Evolutionary conservation across 352 stramenopile genomes (phyloP), one percentile per base, ranked within the genome.

Genomic region (Pythium biforme): DNA sequence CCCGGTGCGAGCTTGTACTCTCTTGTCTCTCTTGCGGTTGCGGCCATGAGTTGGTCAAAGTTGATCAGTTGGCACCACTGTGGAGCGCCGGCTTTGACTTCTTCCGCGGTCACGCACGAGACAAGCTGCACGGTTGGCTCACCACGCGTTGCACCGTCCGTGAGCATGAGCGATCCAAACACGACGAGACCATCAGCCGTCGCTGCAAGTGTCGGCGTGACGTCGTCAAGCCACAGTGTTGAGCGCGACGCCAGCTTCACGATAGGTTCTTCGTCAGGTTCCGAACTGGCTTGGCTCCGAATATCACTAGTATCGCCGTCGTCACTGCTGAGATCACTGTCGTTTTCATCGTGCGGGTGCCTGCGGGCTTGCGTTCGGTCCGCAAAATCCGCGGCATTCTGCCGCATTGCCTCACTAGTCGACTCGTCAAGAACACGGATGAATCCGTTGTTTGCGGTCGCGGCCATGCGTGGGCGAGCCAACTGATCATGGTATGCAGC

Each of bases 401-500:
- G 12, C 3, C 46, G 51, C 23, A 57, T 43, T 17, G 22, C 33
- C 17, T 58, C 2, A 20, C 26, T 56, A 3, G 26, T 58, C 6
- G 48, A 33, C 7, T 61, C 50, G 37, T 61, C 45, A 1, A 73
- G 45, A 25, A 73, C 39, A 0, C 66, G 60, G 10, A 56, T 25
- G 29, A 66, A 69, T 2, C 55, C 55, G 11, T 65, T 52, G 1
- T 61, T 57, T 2, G 55, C 20, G 5, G 51, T 55, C 8, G 26
- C 43, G 2, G 55, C 23, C 17, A 58, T 46, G 5, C 66, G 55
- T 5, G 55, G 40, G 12, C 41, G 37, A 23, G 66, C 66, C 19
- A 73, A 37, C 12, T 73, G 66, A 22, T 73, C 66, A 26, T 53
- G 64, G 29, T 62, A 73, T 5, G 60, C 66, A 10, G 66, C 53